phyloP scores from a whole-genome alignment of 345 rosid genomes.

The Pelargonium nanum region DNA sequence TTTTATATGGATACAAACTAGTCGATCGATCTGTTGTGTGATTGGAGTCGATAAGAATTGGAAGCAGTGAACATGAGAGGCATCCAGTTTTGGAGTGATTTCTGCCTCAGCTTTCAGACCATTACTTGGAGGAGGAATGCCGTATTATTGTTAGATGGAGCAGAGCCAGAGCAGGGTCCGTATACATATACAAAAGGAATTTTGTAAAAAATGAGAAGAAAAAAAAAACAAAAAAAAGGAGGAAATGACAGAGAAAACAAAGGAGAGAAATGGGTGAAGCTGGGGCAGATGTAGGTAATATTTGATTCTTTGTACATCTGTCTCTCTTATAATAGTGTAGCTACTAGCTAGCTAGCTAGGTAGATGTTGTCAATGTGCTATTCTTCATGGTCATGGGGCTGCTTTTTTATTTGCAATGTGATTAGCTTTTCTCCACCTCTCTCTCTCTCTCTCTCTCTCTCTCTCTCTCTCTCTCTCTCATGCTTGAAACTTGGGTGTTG shows the following conservation, averaged over 20 bases:
- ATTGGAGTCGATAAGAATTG: conserved; percentile 14
- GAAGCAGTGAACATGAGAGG: conserved; percentile 7
- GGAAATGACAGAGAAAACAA: not conserved
- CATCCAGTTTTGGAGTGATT: conserved; percentile 23
- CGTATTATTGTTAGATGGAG: too few species aligned
- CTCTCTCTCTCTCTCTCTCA: conserved; percentile 3
- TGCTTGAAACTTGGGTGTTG: too few species aligned
- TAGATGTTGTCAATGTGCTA: not conserved
- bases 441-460: not conserved
- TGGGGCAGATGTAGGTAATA: conserved; percentile 23
- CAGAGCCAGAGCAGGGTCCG: conserved; percentile 13
- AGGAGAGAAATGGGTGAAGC: conserved; percentile 2
- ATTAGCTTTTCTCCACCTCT: not conserved
- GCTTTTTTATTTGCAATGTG: conserved; percentile 2
- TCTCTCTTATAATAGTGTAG: conserved; percentile 2
- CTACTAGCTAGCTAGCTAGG: not conserved
- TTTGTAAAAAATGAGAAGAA: conserved; percentile 22
- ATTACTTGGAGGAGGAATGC: conserved; percentile 18
- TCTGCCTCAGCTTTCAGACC: conserved; percentile 11
- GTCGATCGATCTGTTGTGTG: conserved; percentile 6
- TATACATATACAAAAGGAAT: conserved; percentile 17
- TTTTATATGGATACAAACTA: too few species aligned
- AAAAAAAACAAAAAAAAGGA: conserved; percentile 2
- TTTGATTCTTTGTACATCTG: conserved; percentile 26
- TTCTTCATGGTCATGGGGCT: conserved; percentile 3